Evolutionary conservation across 306 rosid species (phyloP).

Genomic region (Hylodesmum podocarpum): DNA sequence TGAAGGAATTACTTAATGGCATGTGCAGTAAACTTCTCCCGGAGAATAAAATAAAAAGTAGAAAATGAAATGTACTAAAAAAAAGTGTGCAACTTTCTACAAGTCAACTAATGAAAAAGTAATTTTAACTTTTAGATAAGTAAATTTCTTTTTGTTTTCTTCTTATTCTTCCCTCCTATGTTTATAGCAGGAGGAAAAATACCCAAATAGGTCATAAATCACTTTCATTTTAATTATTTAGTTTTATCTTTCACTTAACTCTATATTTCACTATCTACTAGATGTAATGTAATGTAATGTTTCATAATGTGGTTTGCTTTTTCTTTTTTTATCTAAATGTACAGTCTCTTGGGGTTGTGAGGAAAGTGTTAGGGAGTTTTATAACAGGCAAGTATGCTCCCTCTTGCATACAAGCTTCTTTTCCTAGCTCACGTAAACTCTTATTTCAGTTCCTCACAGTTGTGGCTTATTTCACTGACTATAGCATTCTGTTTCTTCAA

Average conservation of each 20-base stretch:
- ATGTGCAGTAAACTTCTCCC: too few species aligned
- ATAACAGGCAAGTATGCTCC: constrained; percentile 55
- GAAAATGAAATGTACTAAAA: too few species aligned
- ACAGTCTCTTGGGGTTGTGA: constrained; percentile 48
- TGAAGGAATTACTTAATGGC: neutral
- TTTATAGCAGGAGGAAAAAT: too few species aligned
- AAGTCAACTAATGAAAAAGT: too few species aligned
- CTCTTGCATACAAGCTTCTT: neutral
- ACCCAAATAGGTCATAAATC: too few species aligned
- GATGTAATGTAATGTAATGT: neutral
- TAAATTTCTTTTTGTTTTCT: too few species aligned
- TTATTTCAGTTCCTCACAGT: neutral
- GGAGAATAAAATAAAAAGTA: too few species aligned
- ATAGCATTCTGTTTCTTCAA: neutral
- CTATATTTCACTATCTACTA: too few species aligned
- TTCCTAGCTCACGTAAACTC: neutral
- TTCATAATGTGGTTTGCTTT: neutral
- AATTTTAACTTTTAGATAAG: too few species aligned
- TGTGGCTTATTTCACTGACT: constrained; percentile 10
- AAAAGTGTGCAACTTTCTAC: too few species aligned
- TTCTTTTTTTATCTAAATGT: constrained; percentile 1
- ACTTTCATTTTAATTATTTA: neutral
- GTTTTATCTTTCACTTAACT: neutral
- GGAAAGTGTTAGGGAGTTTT: constrained; percentile 37
- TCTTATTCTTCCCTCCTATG: too few species aligned